Conservation (phyloP, 257 asterid genomes). For the Ajuga chamaepitys region DNA sequence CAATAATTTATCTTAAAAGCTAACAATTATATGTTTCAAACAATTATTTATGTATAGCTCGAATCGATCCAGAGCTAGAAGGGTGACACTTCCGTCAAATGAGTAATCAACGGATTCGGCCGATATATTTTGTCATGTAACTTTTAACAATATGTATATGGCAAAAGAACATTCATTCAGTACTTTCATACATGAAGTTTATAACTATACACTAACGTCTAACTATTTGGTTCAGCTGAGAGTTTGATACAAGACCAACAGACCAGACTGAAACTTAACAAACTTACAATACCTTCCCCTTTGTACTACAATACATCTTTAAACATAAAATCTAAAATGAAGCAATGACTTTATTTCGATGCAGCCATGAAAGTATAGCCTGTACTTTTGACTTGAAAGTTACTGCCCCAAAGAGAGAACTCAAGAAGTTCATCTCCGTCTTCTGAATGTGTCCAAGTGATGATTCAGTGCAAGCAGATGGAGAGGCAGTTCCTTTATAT, state of each 20-base stretch:
- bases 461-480: conserved; percentile 33
- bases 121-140: too few relatives aligned
- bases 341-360: conserved; percentile 7
- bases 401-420: conserved; percentile 16
- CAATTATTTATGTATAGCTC: too few relatives aligned
- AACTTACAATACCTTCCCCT: not conserved
- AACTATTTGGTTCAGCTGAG: not conserved
- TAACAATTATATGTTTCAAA: too few relatives aligned
- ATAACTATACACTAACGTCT: not conserved
- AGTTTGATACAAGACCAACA: not conserved
- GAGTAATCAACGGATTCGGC: too few relatives aligned
- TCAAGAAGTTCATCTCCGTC: conserved; percentile 30
- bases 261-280: not conserved
- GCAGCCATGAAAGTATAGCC: conserved; percentile 25
- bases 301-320: too few relatives aligned
- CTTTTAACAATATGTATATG: too few relatives aligned
- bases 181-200: not conserved
- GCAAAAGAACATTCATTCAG: too few relatives aligned
- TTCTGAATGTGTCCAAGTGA: conserved; percentile 21
- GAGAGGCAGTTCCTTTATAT: conserved; percentile 34
- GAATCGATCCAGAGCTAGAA: too few relatives aligned
- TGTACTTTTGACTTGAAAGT: conserved; percentile 19
- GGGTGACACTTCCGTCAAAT: too few relatives aligned
- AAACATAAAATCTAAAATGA: not conserved
- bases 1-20: too few relatives aligned